A percentile compares a stretch with the other conserved stretches of the same genome.
Evolutionary conservation across 78 protist species (phyloP).

Genomic region (Polysphondylium violaceum): DNA sequence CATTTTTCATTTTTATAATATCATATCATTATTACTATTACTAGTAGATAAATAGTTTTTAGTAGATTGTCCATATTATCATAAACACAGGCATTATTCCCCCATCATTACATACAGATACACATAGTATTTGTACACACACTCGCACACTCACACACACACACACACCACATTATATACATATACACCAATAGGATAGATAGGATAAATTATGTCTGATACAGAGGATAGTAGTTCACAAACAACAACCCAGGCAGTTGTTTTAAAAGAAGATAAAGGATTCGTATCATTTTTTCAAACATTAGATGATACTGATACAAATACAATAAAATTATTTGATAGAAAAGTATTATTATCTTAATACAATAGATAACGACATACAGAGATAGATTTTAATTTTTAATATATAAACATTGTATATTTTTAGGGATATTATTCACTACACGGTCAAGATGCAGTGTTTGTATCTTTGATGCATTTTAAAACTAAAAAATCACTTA

Average conservation of each 20-base stretch:
- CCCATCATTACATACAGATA: too few species aligned
- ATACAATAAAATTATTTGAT: constrained; percentile 52
- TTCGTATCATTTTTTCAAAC: constrained; percentile 53
- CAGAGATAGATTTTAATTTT: not conserved
- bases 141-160: too few species aligned
- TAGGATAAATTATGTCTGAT: too few species aligned
- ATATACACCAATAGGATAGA: too few species aligned
- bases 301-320: not conserved
- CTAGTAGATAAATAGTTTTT: too few species aligned
- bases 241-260: constrained; percentile 1
- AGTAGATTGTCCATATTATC: too few species aligned
- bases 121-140: too few species aligned
- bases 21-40: too few species aligned
- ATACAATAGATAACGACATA: not conserved
- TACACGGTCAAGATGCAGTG: constrained; percentile 54
- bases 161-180: too few species aligned
- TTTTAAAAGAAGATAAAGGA: constrained; percentile 64
- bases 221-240: too few species aligned
- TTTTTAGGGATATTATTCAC: constrained; percentile 57
- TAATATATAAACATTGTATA: not conserved
- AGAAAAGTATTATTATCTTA: constrained; percentile 34
- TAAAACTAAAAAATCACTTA: constrained; percentile 52
- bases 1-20: too few species aligned
- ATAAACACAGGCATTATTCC: too few species aligned
- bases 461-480: constrained; percentile 64